These are phyloP conservation scores for Bruguiera sexangula DNA, from an alignment of 345 rosid species.

Conservation along the genomic window DNA sequence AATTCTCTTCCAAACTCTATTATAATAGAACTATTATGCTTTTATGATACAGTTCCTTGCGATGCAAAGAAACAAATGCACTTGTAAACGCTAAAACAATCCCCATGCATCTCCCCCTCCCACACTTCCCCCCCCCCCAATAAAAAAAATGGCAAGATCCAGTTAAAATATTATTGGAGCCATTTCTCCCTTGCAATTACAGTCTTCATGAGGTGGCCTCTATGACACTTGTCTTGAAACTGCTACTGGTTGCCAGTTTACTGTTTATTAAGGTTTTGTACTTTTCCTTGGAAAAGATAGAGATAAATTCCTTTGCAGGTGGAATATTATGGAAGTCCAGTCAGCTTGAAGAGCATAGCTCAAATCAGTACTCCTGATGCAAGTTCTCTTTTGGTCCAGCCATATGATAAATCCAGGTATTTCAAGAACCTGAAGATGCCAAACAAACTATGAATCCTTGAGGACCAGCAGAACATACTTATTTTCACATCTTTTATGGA, in stretches of 20 bases:
- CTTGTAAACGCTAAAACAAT: too few relatives aligned
- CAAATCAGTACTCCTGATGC: slow-evolving; percentile 94
- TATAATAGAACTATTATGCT: too few relatives aligned
- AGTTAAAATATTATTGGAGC: too few relatives aligned
- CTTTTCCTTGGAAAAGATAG: slow-evolving; percentile 8
- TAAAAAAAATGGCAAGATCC: too few relatives aligned
- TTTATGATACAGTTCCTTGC: too few relatives aligned
- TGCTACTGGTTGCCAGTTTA: not conserved
- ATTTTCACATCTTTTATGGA: not conserved
- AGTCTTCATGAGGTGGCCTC: not conserved
- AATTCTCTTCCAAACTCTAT: too few relatives aligned
- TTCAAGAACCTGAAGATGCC: not conserved
- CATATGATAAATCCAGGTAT: slow-evolving; percentile 94
- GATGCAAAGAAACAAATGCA: too few relatives aligned
- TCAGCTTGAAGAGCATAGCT: slow-evolving; percentile 80
- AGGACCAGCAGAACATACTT: not conserved
- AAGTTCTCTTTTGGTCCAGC: slow-evolving; percentile 83
- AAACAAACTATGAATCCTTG: slow-evolving; percentile 1
- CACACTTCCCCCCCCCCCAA: too few relatives aligned
- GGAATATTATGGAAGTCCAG: slow-evolving; percentile 94
- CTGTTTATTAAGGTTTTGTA: not conserved
- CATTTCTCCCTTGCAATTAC: too few relatives aligned
- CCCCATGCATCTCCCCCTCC: too few relatives aligned
- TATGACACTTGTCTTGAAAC: not conserved
- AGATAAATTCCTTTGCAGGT: slow-evolving; percentile 42